Evolutionary conservation across 2,329 filamentous ascomycete genomes (phyloP).

Genomic region (Periconia sp.): DNA sequence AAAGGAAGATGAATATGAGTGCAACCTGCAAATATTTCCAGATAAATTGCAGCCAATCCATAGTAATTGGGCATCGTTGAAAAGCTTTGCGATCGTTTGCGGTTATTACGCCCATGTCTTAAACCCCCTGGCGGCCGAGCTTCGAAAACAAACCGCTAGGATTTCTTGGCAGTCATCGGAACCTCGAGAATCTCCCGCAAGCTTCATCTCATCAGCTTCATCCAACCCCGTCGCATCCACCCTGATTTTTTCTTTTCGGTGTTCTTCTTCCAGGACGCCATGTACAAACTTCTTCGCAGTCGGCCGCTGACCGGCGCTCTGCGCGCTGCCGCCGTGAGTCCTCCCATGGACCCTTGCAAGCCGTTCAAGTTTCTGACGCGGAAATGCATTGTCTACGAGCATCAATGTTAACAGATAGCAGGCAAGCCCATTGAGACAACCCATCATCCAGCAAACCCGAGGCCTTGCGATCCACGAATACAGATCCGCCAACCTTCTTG

Average conservation of each 20-base stretch:
- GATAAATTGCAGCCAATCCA: background rate
- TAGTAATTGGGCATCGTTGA: background rate
- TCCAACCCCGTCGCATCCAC: constrained; percentile 17
- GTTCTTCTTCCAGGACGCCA: constrained; percentile 51
- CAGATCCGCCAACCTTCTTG: constrained; percentile 89
- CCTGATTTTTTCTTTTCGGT: constrained; percentile 19
- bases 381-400: constrained; percentile 26
- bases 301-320: constrained; percentile 79
- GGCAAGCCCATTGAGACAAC: constrained; percentile 57
- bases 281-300: constrained; percentile 83
- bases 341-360: constrained; percentile 12
- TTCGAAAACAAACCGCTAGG: background rate
- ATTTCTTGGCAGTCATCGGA: constrained; percentile 34
- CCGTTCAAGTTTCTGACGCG: constrained; percentile 34
- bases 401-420: constrained; percentile 43
- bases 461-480: constrained; percentile 98
- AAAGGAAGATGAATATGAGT: too few species aligned
- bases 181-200: constrained; percentile 20
- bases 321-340: constrained; percentile 71
- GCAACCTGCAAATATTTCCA: background rate
- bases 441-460: constrained; percentile 76
- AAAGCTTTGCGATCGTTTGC: constrained; percentile 3
- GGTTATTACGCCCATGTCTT: constrained; percentile 12
- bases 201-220: constrained; percentile 27
- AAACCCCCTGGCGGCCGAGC: constrained; percentile 26